A percentile compares a stretch with the other conserved stretches of the same genome.
Conservation (phyloP, 495 filamentous ascomycete genomes). For the Hypoxylon lienhwacheense region DNA sequence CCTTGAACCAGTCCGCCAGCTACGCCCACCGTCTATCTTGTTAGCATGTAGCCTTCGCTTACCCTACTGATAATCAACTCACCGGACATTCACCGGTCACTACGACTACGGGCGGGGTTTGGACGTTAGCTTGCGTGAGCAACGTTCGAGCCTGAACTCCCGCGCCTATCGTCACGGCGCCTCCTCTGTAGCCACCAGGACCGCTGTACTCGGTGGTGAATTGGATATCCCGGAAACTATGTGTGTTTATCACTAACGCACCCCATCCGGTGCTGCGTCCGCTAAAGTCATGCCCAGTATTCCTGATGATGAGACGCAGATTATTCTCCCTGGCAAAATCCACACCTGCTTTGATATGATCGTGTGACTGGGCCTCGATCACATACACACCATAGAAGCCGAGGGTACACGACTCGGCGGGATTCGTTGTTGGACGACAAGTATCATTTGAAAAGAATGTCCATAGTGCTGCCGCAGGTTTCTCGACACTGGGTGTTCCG, state of each 20-base stretch:
- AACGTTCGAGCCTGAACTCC: conserved; percentile 51
- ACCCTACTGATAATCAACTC: conserved; percentile 34
- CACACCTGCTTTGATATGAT: conserved; percentile 54
- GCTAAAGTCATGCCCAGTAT: conserved; percentile 64
- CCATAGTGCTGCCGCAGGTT: conserved; percentile 48
- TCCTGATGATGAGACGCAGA: conserved; percentile 64
- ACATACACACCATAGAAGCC: conserved; percentile 62
- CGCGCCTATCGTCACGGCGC: conserved; percentile 52
- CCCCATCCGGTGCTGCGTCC: conserved; percentile 62
- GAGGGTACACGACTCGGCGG: conserved; percentile 54
- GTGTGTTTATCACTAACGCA: conserved; percentile 65
- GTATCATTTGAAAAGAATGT: conserved; percentile 54
- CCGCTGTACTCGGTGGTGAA: conserved; percentile 44
- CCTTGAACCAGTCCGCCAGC: conserved; percentile 59
- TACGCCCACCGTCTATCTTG: conserved; percentile 50
- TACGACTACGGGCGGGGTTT: conserved; percentile 50
- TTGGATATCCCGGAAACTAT: conserved; percentile 57
- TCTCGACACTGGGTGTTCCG: conserved; percentile 36
- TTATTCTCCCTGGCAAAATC: conserved; percentile 58
- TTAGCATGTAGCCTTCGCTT: conserved; percentile 46
- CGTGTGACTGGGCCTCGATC: conserved; percentile 49
- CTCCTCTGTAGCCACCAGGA: conserved; percentile 45
- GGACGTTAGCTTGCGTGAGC: conserved; percentile 48
- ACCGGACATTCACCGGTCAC: conserved; percentile 52
- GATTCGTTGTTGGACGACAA: conserved; percentile 54